phyloP scores from a whole-genome alignment of 305 asterid genomes.

The Caryopteris hybrid region DNA sequence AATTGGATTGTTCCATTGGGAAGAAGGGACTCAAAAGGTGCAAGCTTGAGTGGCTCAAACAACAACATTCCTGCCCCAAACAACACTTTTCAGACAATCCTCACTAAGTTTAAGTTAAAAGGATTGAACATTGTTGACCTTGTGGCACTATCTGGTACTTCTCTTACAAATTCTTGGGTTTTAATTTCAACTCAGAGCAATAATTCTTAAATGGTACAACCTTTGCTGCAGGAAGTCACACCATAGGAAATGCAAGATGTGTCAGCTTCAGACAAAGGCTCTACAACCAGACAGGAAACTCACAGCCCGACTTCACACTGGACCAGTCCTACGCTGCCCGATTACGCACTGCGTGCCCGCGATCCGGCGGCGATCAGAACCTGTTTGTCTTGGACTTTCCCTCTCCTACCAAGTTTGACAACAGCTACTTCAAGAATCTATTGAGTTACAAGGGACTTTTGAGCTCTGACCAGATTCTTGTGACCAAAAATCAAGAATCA shows the following conservation, averaged over 20 bases:
- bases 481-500: constrained; percentile 53
- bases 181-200: background rate
- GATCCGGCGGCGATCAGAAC: constrained; percentile 82
- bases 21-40: constrained; percentile 76
- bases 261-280: constrained; percentile 87
- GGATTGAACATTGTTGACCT: constrained; percentile 82
- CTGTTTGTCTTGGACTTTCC: constrained; percentile 54
- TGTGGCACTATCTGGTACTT: constrained; percentile 79
- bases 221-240: constrained; percentile 70
- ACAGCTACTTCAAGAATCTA: constrained; percentile 75
- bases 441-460: constrained; percentile 70
- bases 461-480: constrained; percentile 74
- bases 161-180: background rate
- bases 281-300: constrained; percentile 71
- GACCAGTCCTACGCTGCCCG: constrained; percentile 55
- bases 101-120: constrained; percentile 67
- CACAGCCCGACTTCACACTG: constrained; percentile 51
- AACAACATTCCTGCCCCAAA: constrained; percentile 89
- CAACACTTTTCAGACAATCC: constrained; percentile 81
- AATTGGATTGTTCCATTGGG: constrained; percentile 86
- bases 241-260: constrained; percentile 81
- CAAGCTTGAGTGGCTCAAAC: constrained; percentile 89
- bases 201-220: background rate
- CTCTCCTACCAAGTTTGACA: constrained; percentile 64
- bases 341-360: constrained; percentile 63